Evolutionary conservation across 371 early-diverging fungal genomes (phyloP), one percentile per base, ranked within the genome.

Genomic region (Zopfochytrium polystomum): DNA sequence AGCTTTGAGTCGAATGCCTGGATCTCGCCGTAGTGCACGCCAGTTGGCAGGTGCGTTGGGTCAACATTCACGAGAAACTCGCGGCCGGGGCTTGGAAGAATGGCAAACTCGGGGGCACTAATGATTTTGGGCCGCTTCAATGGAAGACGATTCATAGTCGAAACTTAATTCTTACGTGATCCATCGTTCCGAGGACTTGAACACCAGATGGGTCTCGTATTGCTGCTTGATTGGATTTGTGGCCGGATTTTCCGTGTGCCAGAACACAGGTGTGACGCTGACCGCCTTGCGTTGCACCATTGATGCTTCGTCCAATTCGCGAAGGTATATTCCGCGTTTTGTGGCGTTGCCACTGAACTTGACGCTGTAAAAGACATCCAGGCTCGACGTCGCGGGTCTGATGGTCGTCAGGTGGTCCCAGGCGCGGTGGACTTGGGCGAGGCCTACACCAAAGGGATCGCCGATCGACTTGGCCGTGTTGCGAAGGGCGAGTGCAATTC

Each of bases 371-470:
- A 77, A 60, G 20, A 90, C 76, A 59, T 93, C 93, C n/a, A n/a
- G n/a, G n/a, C n/a, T n/a, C n/a, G n/a, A n/a, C n/a, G n/a, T n/a
- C n/a, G n/a, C n/a, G n/a, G n/a, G n/a, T 27, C 78, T 77, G 30
- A 78, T 78, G 65, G 80, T 77, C 32, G 68, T 80, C 22, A 95
- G 74, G 63, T 89, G 89, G 52, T 85, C 84, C 86, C 88, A 96
- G 0, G 95, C 88, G 38, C 85, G 83, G 31, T 90, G 87, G 0
- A 92, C 91, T 76, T 96, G 95, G 52, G 94, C 79, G 64, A 94
- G 82, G 0, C 91, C 90, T 45, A 90, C 87, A 35, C 80, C 76
- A 52, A 90, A 80, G 50, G 85, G 84, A 59, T 95, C 92, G 50
- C 58, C 57, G 44, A 93, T 79, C 29, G 91, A 80, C 32, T 82